Evolutionary conservation across 163 green algal species (phyloP), one percentile per base, ranked within the genome.

Genomic region (Chlamydomonas reinhardtii): DNA sequence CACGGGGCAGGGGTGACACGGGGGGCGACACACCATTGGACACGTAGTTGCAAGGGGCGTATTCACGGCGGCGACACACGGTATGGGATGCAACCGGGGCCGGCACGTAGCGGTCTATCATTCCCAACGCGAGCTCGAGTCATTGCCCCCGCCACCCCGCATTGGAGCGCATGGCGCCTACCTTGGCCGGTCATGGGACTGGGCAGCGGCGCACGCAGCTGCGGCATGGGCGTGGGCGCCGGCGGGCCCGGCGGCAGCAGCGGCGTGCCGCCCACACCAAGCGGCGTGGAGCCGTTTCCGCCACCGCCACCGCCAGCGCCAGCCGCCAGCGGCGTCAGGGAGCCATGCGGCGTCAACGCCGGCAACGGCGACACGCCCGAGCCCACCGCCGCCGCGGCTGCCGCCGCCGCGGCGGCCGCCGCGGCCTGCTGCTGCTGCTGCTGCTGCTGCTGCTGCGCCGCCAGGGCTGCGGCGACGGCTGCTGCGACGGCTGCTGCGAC

Each of bases 191-290:
- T 59, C 32, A 34, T 82, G 14, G 59, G 56, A 31, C 35, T 43
- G 29, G 48, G 73, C 29, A 48, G 48, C 25, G 31, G 74, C 59
- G 59, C 59, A 2, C 74, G 48, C 5, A 70, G 74, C 17, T 71
- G 74, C 74, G 74, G 74, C 20, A 54, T 56, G 31, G 54, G 74
- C 29, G 74, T 70, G 54, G 74, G 74, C 16, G 54, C 74, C 20
- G 74, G 54, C 20, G 54, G 74, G 20, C 54, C 54, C 52, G 31
- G 27, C 15, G 59, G 59, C 59, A 65, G 59, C 14, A 65, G 59
- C 12, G 59, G 59, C 4, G 22, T 65, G 59, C 59, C 22, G 4
- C 59, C 59, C 2, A 1, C 59, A 3, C 4, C 59, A 65, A 65
- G 22, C 59, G 59, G 59, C 12, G 59, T 27, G 20, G 8, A 9